Percentiles rank a stretch among this genome's conserved stretches.
Evolutionary conservation across 1,284 basidiomycete genomes (phyloP).

Genomic region (Boletus semigastroideus): DNA sequence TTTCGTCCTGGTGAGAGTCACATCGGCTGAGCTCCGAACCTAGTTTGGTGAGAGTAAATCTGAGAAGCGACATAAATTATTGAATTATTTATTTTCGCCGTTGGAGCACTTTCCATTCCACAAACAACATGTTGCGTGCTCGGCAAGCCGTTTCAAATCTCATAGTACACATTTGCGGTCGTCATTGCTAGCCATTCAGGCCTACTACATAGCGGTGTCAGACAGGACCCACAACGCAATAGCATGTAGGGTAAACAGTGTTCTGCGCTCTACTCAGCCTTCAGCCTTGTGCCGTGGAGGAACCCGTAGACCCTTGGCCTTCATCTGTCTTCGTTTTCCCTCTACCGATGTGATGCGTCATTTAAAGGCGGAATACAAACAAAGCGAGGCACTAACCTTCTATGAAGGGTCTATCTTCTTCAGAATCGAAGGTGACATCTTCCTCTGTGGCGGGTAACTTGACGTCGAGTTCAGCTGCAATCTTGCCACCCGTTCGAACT

Average conservation of each 20-base stretch:
- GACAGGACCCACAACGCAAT: background rate
- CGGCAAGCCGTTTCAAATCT: background rate
- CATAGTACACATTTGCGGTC: constrained; percentile 1
- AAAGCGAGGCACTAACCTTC: constrained; percentile 52
- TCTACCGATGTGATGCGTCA: constrained; percentile 40
- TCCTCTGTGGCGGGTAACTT: constrained; percentile 27
- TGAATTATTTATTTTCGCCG: background rate
- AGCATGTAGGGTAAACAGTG: constrained; percentile 4
- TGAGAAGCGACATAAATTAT: background rate
- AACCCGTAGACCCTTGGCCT: constrained; percentile 69
- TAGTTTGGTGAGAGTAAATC: constrained; percentile 1
- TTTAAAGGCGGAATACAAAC: constrained; percentile 5
- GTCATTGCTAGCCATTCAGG: background rate
- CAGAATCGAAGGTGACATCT: constrained; percentile 56
- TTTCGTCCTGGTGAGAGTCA: background rate
- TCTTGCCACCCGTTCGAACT: constrained; percentile 40
- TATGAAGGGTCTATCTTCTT: constrained; percentile 68
- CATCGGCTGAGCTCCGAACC: background rate
- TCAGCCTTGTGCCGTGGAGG: constrained; percentile 42
- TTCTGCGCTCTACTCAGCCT: constrained; percentile 8
- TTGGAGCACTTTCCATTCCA: background rate
- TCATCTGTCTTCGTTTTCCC: constrained; percentile 69
- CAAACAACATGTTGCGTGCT: background rate
- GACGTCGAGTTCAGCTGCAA: constrained; percentile 24
- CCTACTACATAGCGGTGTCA: background rate